Evolutionary conservation across 352 stramenopile genomes (phyloP), one percentile per base, ranked within the genome.

Genomic region (Pythium oligandrum): DNA sequence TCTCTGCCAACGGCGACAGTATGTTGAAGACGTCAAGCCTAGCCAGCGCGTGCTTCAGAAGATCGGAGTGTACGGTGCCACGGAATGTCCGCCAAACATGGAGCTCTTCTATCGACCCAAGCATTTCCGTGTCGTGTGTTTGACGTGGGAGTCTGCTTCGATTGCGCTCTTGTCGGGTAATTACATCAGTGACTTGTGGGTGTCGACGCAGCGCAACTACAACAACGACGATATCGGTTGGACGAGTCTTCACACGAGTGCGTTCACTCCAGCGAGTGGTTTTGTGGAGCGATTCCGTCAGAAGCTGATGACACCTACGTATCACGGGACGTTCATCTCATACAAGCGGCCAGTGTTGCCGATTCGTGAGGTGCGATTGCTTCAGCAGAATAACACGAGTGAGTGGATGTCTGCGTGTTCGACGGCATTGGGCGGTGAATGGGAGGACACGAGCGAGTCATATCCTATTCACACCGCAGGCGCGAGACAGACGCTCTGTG

Each of bases 171-270:
- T 38, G 10, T 34, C n/a, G 7, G 61, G 55, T 9, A 45, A 75
- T 44, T 80, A 70, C 40, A 59, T 80, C 10, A 57, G 68, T 4
- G 71, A 80, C 45, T 43, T 80, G 48, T 64, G 71, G 40, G 71
- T 70, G 35, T 73, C 71, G 2, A 70, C 52, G 34, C 67, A 77
- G 44, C 57, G 48, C 0, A 75, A 73, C 44, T 81, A 77, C 65
- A 81, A 73, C 50, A 67, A 77, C 63, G 62, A 81, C 11, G 58
- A 44, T 0, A 62, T 65, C 0, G 71, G 65, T 34, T 81, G 68
- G 71, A 62, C 65, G 33, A 77, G 68, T 0, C 62, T 69, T 51
- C 61, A 59, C n/a, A n/a, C n/a, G n/a, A n/a, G n/a, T n/a, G n/a
- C n/a, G n/a, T n/a, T n/a, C n/a, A n/a, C n/a, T n/a, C n/a, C n/a